Evolutionary conservation across 345 rosid species (phyloP).

Genomic region (Citrus glauca): DNA sequence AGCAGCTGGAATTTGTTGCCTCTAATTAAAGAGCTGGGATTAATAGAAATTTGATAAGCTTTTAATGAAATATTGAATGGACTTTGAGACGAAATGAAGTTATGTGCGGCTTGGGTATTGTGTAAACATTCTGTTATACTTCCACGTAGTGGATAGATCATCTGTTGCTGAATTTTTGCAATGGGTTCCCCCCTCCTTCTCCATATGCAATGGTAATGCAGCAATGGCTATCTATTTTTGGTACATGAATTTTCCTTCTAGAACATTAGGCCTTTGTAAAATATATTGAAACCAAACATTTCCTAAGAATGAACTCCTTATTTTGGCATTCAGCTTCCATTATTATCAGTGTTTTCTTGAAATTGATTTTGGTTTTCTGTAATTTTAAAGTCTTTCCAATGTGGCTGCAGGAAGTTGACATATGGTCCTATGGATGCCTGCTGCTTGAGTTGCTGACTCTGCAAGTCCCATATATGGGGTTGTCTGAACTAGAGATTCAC

Average conservation of each 20-base stretch:
- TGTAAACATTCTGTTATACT: not conserved
- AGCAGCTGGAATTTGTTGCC: not conserved
- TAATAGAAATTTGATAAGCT: not conserved
- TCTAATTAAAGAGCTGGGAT: not conserved
- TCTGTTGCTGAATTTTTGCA: not conserved
- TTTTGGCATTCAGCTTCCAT: not conserved
- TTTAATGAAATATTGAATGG: not conserved
- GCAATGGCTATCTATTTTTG: not conserved
- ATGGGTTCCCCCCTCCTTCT: not conserved
- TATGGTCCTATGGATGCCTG: constrained; percentile 96
- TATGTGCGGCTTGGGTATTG: not conserved
- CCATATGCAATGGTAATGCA: not conserved
- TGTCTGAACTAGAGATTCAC: constrained; percentile 57
- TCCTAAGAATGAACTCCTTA: not conserved
- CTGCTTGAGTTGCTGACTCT: constrained; percentile 83
- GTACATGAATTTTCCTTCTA: not conserved
- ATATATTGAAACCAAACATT: not conserved
- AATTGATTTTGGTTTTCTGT: not conserved
- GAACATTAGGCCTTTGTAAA: not conserved
- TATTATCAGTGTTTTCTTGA: not conserved
- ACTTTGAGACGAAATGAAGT: not conserved
- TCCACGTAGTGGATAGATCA: not conserved
- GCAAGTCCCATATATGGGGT: constrained; percentile 61
- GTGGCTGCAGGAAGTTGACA: constrained; percentile 82
- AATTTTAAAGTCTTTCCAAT: constrained; percentile 13